phyloP scores from a whole-genome alignment of 2,329 filamentous ascomycete species.

The Dactylellina cionopaga region DNA sequence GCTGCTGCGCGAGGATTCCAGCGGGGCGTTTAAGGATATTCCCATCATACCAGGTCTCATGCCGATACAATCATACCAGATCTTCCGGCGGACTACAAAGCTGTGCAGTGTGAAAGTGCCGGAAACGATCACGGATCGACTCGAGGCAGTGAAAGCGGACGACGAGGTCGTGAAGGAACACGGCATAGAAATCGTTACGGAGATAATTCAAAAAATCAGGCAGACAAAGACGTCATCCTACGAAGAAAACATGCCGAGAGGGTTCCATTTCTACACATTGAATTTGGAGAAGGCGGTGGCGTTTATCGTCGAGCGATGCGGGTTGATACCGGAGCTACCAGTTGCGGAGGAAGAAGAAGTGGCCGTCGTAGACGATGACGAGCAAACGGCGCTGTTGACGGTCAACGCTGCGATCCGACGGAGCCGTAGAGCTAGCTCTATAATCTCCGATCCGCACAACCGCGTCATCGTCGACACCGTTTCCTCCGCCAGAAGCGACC shows the following conservation, averaged over 20 bases:
- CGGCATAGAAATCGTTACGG: constrained; percentile 82
- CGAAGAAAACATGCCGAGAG: constrained; percentile 67
- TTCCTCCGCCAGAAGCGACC: constrained; percentile 53
- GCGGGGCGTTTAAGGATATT: constrained; percentile 83
- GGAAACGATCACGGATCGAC: constrained; percentile 72
- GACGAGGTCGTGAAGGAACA: constrained; percentile 83
- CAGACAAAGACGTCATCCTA: constrained; percentile 48
- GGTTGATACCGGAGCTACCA: constrained; percentile 74
- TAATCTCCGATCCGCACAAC: constrained; percentile 87
- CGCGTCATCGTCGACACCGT: constrained; percentile 79
- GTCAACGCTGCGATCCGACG: constrained; percentile 19
- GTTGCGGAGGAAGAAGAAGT: constrained; percentile 60
- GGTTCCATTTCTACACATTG: constrained; percentile 97
- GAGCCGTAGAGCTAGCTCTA: constrained; percentile 75
- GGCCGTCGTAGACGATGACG: constrained; percentile 62
- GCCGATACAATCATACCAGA: constrained; percentile 97
- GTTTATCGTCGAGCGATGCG: constrained; percentile 85
- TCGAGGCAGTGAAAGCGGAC: constrained; percentile 78
- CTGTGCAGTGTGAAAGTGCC: constrained; percentile 89
- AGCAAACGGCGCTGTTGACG: constrained; percentile 57
- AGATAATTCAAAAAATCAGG: constrained; percentile 83
- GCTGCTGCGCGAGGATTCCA: constrained; percentile 79
- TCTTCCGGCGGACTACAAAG: constrained; percentile 92
- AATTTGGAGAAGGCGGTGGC: constrained; percentile 96
- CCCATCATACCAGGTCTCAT: constrained; percentile 94